A percentile compares a stretch with the other conserved stretches of the same genome.
Conservation (phyloP, 805 yeast species). For the Kazachstania psychrophila region DNA sequence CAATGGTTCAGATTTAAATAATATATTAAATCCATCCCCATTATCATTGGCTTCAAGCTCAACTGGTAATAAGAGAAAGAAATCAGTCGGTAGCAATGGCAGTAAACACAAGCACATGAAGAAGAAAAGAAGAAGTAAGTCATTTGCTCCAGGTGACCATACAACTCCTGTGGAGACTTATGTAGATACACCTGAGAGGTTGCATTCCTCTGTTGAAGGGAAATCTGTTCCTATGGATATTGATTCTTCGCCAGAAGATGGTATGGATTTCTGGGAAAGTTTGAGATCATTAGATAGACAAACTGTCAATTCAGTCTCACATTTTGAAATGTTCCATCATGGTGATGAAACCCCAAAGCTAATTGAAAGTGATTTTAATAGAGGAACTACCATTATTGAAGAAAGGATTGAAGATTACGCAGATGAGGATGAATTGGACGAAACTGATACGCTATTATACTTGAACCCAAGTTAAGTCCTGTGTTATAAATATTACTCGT, state of each 20-base stretch:
- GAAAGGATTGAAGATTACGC: not conserved
- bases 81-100: constrained; percentile 3
- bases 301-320: too few species aligned
- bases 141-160: not conserved
- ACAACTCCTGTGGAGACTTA: too few species aligned
- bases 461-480: constrained; percentile 6
- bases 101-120: constrained; percentile 2
- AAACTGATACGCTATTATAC: constrained; percentile 5
- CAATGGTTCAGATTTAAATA: constrained; percentile 37
- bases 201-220: not conserved
- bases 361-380: too few species aligned
- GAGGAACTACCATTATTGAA: too few species aligned
- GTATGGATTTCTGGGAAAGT: constrained; percentile 62
- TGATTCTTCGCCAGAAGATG: constrained; percentile 40
- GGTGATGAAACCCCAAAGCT: too few species aligned
- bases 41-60: constrained; percentile 1
- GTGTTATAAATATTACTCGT: too few species aligned
- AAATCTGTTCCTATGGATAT: not conserved
- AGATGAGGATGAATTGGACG: not conserved
- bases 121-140: constrained; percentile 3
- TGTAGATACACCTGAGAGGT: not conserved
- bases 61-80: constrained; percentile 6
- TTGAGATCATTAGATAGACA: constrained; percentile 46
- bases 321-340: too few species aligned
- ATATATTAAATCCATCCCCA: constrained; percentile 34